Base-by-base conservation (phyloP, 331 rosid species). In the Spiraea crenata region DNA sequence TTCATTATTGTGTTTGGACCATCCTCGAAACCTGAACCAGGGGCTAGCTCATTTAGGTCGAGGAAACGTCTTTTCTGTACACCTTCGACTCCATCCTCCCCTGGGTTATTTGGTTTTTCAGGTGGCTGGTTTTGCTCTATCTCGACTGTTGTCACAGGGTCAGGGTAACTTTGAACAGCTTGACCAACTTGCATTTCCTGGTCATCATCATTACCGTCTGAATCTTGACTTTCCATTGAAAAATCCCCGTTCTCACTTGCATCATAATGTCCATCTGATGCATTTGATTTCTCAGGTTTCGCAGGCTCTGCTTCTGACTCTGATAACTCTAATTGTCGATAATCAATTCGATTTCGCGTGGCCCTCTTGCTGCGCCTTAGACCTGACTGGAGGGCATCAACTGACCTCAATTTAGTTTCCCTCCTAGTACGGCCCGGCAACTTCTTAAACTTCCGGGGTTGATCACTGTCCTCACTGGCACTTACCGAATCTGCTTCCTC, bases 291-390 rank as follows among this genome's bases (percentile, higher is more conserved):
- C 68, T 81, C 85, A 16, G 85, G 85, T 64, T 87, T 86, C 39
- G 39, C 68, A 73, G 85, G 79, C 74, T 95, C 99, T 1, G 89
- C 62, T 78, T 95, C 99, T 38, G 99, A 91, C 49, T 95, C 99
- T 35, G 99, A 91, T 16, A 73, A 19, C 73, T 85, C 99, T 19
- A 82, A 89, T 69, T 91, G 96, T 45, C 84, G 76, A 77, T 95
- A 95, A 82, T 95, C 84, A 78, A 88, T 85, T 12, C 73, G 83
- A 73, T 89, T 95, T 82, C 89, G 87, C 44, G 92, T 88, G 65
- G 96, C 88, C 87, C 99, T 95, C 79, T 85, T 95, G 77, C 99
- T 95, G 71, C 99, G 99, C 78, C 99, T 84, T 73, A 90, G 88
- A 81, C 98, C 95, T 5, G 96, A 85, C 80, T 95, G 98, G 70